Evolutionary conservation across 768 basidiomycete species (phyloP).

Genomic region (Tulasnella sp.): DNA sequence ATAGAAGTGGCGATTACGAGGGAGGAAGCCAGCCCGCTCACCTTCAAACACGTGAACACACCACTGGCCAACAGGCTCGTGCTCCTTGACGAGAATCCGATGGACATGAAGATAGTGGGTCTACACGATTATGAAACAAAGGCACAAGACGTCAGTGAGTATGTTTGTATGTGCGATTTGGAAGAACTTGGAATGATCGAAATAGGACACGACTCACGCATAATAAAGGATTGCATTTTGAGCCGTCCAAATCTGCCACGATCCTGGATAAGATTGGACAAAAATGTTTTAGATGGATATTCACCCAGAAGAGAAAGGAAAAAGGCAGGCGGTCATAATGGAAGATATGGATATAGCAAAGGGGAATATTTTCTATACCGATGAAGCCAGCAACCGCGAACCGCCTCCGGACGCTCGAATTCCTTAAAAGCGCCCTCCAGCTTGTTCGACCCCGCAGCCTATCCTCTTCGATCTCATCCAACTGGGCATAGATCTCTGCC

Average conservation of each 20-base stretch:
- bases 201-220: no score
- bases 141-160: no score
- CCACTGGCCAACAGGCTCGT: conserved; percentile 13
- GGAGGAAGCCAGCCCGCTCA: background rate
- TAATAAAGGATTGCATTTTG: conserved; percentile 13
- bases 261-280: no score
- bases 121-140: no score
- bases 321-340: no score
- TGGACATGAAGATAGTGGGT: conserved; percentile 14
- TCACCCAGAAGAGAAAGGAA: no score
- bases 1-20: no score
- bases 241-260: conserved; percentile 14
- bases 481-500: conserved; percentile 10
- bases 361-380: background rate
- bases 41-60: conserved; percentile 13
- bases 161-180: no score
- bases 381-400: conserved; percentile 4
- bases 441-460: background rate
- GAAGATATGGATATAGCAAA: no score
- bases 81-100: conserved; percentile 13
- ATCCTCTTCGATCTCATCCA: conserved; percentile 7
- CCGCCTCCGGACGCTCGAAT: background rate
- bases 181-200: no score
- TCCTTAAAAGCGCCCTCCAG: background rate
- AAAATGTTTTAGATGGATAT: no score